Base-by-base conservation (phyloP, 2,329 filamentous ascomycete species). In the Fusarium foetens region DNA sequence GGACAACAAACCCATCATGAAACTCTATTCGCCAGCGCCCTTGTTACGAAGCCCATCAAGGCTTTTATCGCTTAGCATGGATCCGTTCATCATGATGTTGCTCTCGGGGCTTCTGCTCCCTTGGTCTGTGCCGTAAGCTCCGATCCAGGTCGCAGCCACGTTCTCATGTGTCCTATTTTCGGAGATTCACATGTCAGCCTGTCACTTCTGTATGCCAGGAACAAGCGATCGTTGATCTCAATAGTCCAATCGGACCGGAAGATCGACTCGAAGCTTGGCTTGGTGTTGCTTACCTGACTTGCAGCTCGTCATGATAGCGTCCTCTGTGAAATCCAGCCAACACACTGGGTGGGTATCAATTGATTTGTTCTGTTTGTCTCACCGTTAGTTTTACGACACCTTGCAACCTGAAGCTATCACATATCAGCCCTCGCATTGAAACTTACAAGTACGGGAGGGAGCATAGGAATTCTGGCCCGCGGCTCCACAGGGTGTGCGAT, bases 261-360 rank as follows among this genome's bases (percentile, higher is more conserved):
- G 52, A 67, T 58, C 58, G 36, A 64, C 33, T 33, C 29, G 12
- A 38, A 51, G 48, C 23, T 39, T 60, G 29, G 17, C 14, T 54
- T 36, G n/a, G 41, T 51, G 27, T 51, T 58, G 86, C 91, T 81
- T 85, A 97, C 95, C 95, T 83, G 91, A 93, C 79, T 94, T 93
- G 83, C 94, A 98, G 74, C 94, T 94, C 39, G 94, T 98, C 78
- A 98, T 91, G 74, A 99, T 97, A 71, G 92, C 92, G 76, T 97
- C 92, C 80, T 98, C 92, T 60, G 95, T 95, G 77, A 99, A 99
- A n/a, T 91, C 93, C 42, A 99, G 83, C 92, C 95, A 97, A 80
- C 90, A 93, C 49, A 97, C 86, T 58, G 95, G 94, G 81, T 98
- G 94, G 68, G 91, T 90, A 80, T 97, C 94, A 39, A 97, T 90